phyloP scores from a whole-genome alignment of 257 asterid genomes.

The Fraxinus anomala region DNA sequence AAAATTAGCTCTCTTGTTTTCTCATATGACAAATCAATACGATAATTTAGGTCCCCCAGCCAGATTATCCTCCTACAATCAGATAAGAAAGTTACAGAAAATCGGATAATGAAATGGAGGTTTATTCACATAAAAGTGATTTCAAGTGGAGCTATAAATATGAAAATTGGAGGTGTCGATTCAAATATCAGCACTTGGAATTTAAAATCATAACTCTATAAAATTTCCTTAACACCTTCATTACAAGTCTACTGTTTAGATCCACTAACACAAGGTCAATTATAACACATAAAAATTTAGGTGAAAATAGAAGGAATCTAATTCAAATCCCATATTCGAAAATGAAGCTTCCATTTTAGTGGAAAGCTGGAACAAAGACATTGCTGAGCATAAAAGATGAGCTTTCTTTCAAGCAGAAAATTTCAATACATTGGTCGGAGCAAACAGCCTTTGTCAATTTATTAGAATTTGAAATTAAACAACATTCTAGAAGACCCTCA shows the following conservation, averaged over 20 bases:
- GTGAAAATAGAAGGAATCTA: background rate
- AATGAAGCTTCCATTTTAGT: background rate
- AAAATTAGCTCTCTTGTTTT: conserved; percentile 66
- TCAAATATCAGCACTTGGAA: background rate
- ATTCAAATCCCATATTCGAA: background rate
- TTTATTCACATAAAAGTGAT: background rate
- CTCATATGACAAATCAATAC: conserved; percentile 78
- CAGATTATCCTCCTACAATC: conserved; percentile 83
- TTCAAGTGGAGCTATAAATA: background rate
- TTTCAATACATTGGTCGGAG: background rate
- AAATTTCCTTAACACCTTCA: background rate
- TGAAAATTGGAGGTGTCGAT: background rate
- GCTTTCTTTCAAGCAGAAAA: background rate
- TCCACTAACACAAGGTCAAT: background rate
- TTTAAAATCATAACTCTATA: background rate
- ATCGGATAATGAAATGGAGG: background rate
- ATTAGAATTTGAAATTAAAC: background rate
- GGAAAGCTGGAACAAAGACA: background rate
- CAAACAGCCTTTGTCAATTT: background rate
- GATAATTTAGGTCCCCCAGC: conserved; percentile 94
- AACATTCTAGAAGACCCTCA: background rate
- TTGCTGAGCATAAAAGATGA: too few relatives aligned
- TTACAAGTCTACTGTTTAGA: background rate
- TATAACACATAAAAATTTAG: background rate
- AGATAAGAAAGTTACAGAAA: conserved; percentile 11